A percentile compares a stretch with the other conserved stretches of the same genome.
phyloP scores from a whole-genome alignment of 1,284 basidiomycete genomes.

The Heliocybe sulcata region DNA sequence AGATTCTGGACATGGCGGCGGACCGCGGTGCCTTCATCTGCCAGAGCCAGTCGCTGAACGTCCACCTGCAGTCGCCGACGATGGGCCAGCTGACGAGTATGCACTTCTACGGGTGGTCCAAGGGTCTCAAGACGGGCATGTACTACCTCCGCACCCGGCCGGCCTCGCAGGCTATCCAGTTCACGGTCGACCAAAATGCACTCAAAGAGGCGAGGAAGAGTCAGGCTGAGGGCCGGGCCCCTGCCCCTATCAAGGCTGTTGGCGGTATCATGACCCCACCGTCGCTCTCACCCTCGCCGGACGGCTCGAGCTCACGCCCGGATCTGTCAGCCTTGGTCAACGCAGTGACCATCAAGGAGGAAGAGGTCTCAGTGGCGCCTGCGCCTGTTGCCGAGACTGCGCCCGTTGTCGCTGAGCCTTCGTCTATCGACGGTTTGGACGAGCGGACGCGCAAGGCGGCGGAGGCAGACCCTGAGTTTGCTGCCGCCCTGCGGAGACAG shows the following conservation, averaged over 20 bases:
- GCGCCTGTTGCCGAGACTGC: conserved; percentile 7
- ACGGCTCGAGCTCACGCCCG: conserved; percentile 6
- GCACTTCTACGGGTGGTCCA: conserved; percentile 99
- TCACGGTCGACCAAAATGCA: conserved; percentile 86
- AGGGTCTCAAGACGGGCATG: conserved; percentile 98
- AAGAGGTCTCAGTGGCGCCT: conserved; percentile 7
- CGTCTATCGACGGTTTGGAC: conserved; percentile 22
- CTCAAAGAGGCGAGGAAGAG: conserved; percentile 70
- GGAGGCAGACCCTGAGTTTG: conserved; percentile 72
- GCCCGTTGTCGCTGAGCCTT: conserved; percentile 10
- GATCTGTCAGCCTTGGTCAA: conserved; percentile 4
- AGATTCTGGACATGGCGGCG: conserved; percentile 94
- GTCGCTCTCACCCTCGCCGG: conserved; percentile 28
- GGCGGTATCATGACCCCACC: conserved; percentile 24
- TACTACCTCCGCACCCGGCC: conserved; percentile 95
- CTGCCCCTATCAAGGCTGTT: conserved; percentile 7
- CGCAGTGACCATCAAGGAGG: conserved; percentile 4
- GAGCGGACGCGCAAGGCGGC: conserved; percentile 46
- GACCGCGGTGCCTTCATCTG: conserved; percentile 99
- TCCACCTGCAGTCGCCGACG: conserved; percentile 90
- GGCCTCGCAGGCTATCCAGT: conserved; percentile 95
- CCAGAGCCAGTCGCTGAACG: conserved; percentile 88
- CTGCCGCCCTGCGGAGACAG: conserved; percentile 71
- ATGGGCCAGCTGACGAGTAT: conserved; percentile 94
- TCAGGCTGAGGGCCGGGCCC: conserved; percentile 25